phyloP scores from a whole-genome alignment of 768 basidiomycete genomes.

The Boletellus ananas region DNA sequence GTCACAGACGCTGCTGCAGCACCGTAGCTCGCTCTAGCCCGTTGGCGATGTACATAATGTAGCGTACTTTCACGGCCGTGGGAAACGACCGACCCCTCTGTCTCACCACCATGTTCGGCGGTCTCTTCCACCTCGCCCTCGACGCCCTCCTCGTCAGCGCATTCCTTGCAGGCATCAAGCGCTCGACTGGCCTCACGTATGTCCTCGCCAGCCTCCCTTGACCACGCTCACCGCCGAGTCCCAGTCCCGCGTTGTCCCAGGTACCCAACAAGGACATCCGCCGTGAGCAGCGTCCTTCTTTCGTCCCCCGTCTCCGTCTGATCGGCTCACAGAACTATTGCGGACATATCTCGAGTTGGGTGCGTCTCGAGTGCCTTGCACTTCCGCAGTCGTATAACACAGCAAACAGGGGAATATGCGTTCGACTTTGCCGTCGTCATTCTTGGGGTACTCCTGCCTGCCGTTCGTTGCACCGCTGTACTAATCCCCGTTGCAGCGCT shows the following conservation, averaged over 20 bases:
- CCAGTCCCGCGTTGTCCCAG: slow-evolving; percentile 66
- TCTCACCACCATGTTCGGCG: slow-evolving; percentile 25
- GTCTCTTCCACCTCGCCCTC: slow-evolving; percentile 59
- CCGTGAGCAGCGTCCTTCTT: slow-evolving; percentile 48
- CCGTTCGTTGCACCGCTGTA: not conserved
- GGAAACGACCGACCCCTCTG: slow-evolving; percentile 6
- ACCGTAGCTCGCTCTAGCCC: slow-evolving; percentile 19
- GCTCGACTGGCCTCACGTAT: slow-evolving; percentile 83
- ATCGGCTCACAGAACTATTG: slow-evolving; percentile 51
- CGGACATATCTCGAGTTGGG: slow-evolving; percentile 79
- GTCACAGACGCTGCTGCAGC: slow-evolving; percentile 31
- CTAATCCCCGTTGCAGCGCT: slow-evolving; percentile 45
- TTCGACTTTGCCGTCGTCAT: slow-evolving; percentile 87
- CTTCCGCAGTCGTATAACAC: not conserved
- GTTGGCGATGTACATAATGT: not conserved
- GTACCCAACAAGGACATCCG: slow-evolving; percentile 89
- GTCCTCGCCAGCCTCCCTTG: slow-evolving; percentile 23
- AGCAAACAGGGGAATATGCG: slow-evolving; percentile 64
- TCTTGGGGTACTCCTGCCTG: slow-evolving; percentile 53
- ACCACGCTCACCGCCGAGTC: not conserved
- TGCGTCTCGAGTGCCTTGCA: slow-evolving; percentile 30
- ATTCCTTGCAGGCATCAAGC: slow-evolving; percentile 79
- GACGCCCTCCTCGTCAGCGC: slow-evolving; percentile 79
- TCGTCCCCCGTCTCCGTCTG: not conserved
- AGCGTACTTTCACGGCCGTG: slow-evolving; percentile 7